These are phyloP conservation scores for Aspergillus candidus DNA, from an alignment of 2,329 filamentous ascomycete species.

Conservation along the genomic window DNA sequence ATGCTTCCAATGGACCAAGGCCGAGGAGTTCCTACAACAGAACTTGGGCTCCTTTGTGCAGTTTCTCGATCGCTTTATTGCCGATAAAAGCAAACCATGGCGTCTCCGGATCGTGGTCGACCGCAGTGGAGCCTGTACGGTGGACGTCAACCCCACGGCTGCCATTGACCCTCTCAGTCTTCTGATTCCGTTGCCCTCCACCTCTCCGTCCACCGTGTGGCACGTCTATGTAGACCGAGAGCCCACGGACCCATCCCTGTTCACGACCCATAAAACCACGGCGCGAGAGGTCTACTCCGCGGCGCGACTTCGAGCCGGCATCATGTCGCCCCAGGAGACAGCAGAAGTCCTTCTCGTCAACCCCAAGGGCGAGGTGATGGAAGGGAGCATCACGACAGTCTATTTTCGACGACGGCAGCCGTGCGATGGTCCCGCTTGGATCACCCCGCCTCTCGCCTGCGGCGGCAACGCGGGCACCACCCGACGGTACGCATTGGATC, in stretches of 20 bases:
- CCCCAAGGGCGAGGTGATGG: constrained; percentile 63
- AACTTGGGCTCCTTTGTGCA: constrained; percentile 24
- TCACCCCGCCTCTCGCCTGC: constrained; percentile 69
- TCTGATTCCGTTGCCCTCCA: constrained; percentile 19
- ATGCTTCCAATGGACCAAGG: constrained; percentile 44
- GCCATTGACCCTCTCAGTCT: constrained; percentile 21
- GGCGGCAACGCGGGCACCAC: constrained; percentile 81
- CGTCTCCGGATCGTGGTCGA: constrained; percentile 33
- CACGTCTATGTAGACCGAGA: constrained; percentile 49
- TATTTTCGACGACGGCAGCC: constrained; percentile 62
- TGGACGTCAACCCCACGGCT: constrained; percentile 28
- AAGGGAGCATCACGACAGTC: constrained; percentile 74
- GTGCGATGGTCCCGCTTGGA: constrained; percentile 55
- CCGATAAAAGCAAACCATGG: constrained; percentile 31
- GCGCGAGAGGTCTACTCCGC: constrained; percentile 63
- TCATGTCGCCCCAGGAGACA: constrained; percentile 39
- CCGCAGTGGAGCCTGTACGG: constrained; percentile 22
- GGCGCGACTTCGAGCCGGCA: constrained; percentile 57
- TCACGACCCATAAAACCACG: constrained; percentile 83
- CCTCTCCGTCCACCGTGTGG: constrained; percentile 32
- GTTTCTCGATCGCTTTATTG: constrained; percentile 27
- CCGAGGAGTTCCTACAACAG: constrained; percentile 24
- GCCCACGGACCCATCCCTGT: constrained; percentile 51
- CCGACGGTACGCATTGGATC: constrained; percentile 73
- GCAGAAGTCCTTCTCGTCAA: constrained; percentile 75